Conservation (phyloP, 139 green algal genomes). For the Chlorella sp. region DNA sequence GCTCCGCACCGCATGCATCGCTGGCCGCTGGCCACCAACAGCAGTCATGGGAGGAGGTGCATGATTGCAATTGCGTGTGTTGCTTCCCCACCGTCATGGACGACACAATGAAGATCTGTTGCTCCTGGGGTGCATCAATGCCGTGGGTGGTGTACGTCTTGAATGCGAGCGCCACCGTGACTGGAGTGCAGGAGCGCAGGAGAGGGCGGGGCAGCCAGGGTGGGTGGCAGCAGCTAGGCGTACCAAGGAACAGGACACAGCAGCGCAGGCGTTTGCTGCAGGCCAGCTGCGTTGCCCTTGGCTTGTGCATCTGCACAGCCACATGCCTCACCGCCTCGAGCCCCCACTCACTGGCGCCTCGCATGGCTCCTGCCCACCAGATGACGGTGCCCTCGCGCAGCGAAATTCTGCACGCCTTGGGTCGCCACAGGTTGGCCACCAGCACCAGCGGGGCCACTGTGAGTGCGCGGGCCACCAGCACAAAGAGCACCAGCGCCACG, state of each 20-base stretch:
- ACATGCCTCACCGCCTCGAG: background rate
- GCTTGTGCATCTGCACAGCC: background rate
- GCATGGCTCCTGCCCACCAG: conserved; percentile 71
- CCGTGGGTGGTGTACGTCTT: conserved; percentile 54
- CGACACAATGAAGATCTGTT: conserved; percentile 20
- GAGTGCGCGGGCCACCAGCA: background rate
- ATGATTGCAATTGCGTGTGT: no score
- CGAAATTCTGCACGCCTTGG: background rate
- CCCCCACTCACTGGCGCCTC: conserved; percentile 44
- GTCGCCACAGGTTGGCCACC: conserved; percentile 28
- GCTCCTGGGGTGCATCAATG: background rate
- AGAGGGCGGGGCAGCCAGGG: background rate
- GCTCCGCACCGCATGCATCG: no score
- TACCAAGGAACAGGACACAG: background rate
- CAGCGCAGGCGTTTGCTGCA: background rate
- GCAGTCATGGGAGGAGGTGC: no score
- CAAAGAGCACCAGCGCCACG: background rate
- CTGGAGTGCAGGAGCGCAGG: conserved; percentile 21
- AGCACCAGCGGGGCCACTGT: background rate
- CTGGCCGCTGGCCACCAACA: no score
- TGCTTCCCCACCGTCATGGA: background rate
- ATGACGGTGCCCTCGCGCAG: background rate
- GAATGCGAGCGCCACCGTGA: conserved; percentile 80
- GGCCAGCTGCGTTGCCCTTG: background rate
- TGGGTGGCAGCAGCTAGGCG: no score